Conservation (phyloP, 345 rosid genomes). For the Reutealis trisperma region DNA sequence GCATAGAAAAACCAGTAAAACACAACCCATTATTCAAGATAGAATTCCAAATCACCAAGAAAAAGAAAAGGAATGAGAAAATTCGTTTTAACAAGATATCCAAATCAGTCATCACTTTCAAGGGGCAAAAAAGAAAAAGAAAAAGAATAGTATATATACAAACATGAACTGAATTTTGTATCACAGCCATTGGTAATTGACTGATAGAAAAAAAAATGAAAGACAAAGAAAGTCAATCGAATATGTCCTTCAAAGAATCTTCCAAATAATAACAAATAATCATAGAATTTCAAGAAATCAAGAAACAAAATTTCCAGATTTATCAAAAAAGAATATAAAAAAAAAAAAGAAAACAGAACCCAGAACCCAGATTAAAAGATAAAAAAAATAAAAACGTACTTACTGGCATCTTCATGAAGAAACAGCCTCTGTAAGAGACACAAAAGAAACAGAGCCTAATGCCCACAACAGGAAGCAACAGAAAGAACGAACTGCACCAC, state of each 20-base stretch:
- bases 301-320: conserved; percentile 29
- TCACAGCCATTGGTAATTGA: conserved; percentile 6
- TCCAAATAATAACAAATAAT: neutral
- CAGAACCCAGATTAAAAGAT: conserved; percentile 25
- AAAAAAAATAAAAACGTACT: conserved; percentile 68
- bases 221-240: neutral
- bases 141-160: neutral
- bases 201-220: neutral
- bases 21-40: neutral
- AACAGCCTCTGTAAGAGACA: conserved; percentile 33
- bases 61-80: neutral
- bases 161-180: conserved; percentile 13
- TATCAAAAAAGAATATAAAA: conserved; percentile 1
- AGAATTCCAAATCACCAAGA: neutral
- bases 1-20: neutral
- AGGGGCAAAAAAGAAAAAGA: neutral
- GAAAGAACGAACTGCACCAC: conserved; percentile 15
- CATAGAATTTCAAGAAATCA: conserved; percentile 23
- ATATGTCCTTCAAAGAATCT: neutral
- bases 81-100: neutral
- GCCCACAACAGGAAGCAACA: conserved; percentile 12
- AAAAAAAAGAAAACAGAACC: conserved; percentile 4
- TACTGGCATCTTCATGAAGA: conserved; percentile 94
- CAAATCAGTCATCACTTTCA: neutral
- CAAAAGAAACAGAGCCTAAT: neutral